These are phyloP conservation scores for Phymatotrichopsis omnivora DNA, from an alignment of 2,329 filamentous ascomycete species.

Conservation along the genomic window DNA sequence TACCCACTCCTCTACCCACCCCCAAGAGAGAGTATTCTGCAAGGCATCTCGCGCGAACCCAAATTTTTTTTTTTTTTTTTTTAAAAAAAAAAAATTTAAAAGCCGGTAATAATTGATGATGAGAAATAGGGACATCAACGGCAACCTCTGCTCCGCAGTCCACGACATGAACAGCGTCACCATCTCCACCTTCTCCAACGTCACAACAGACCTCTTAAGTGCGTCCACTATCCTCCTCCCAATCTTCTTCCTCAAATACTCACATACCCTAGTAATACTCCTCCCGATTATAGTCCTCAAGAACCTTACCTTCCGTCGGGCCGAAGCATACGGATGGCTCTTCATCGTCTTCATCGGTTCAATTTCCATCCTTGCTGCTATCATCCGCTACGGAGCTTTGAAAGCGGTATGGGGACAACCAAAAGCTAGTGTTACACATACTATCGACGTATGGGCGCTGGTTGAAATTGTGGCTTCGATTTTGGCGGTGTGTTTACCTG, in stretches of 20 bases:
- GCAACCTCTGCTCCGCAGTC: neutral
- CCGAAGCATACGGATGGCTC: neutral
- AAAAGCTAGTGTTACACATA: constrained; percentile 1
- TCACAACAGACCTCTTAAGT: constrained; percentile 4
- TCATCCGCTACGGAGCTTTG: neutral
- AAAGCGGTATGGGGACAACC: neutral
- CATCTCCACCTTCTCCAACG: neutral
- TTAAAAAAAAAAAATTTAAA: too few relatives aligned
- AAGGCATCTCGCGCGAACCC: too few relatives aligned
- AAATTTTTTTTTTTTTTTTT: too few relatives aligned
- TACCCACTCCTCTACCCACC: neutral
- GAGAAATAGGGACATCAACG: neutral
- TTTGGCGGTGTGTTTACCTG: neutral
- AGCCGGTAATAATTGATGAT: neutral
- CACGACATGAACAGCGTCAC: constrained; percentile 1
- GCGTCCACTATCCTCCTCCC: neutral
- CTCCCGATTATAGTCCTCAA: constrained; percentile 2
- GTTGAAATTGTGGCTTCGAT: neutral
- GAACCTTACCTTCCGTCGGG: constrained; percentile 1
- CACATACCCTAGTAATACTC: neutral
- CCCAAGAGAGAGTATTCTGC: neutral
- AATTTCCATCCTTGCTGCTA: constrained; percentile 1
- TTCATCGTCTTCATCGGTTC: constrained; percentile 2
- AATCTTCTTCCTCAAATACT: neutral
- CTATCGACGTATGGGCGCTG: neutral